Conservation (phyloP, 805 yeast species). For the Pichia phayaonensis region DNA sequence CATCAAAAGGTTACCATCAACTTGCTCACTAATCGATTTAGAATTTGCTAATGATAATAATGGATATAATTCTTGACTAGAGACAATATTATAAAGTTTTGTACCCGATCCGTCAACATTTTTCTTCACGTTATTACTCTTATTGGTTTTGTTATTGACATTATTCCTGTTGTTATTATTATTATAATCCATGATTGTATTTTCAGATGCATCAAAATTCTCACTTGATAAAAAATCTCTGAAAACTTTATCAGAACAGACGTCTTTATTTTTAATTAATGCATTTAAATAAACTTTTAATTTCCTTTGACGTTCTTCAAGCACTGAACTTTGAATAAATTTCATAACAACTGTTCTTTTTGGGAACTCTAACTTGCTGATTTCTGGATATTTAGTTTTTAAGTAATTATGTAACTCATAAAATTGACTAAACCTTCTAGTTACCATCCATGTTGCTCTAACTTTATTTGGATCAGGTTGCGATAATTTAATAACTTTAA, state of each 20-base stretch:
- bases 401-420: conserved; percentile 61
- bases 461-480: conserved; percentile 28
- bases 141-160: conserved; percentile 9
- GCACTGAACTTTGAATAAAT: conserved; percentile 55
- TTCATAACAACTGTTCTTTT: conserved; percentile 61
- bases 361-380: conserved; percentile 45
- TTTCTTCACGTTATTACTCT: conserved; percentile 9
- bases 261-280: conserved; percentile 53
- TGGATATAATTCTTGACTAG: conserved; percentile 18
- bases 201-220: conserved; percentile 32
- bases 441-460: conserved; percentile 83
- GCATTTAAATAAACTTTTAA: conserved; percentile 56
- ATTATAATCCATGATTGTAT: conserved; percentile 9
- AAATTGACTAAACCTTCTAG: conserved; percentile 82
- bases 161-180: conserved; percentile 8
- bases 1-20: not conserved
- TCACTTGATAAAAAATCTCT: conserved; percentile 75
- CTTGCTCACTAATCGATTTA: not conserved
- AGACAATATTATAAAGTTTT: conserved; percentile 26
- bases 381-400: conserved; percentile 42
- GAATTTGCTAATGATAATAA: conserved; percentile 1
- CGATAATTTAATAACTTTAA: conserved; percentile 57
- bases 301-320: conserved; percentile 54
- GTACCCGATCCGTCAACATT: conserved; percentile 23
- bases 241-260: conserved; percentile 67